A percentile compares a stretch with the other conserved stretches of the same genome.
Evolutionary conservation across 2,329 filamentous ascomycete species (phyloP).

Genomic region (Tolypocladium album): DNA sequence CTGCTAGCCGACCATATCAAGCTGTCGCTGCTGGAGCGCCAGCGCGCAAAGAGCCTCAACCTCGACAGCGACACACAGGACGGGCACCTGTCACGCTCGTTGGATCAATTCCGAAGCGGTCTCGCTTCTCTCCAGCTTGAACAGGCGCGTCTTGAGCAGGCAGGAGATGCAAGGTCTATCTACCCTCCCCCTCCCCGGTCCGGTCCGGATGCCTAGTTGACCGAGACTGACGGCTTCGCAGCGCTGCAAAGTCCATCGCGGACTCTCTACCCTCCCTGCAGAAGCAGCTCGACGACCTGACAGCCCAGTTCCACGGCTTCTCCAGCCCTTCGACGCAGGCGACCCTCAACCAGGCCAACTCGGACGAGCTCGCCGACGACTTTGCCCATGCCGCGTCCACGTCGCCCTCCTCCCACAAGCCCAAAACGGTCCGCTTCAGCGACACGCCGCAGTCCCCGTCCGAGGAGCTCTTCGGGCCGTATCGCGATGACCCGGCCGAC

Average conservation of each 20-base stretch:
- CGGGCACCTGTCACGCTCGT: slow-evolving; percentile 75
- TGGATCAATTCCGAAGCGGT: slow-evolving; percentile 77
- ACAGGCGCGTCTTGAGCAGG: slow-evolving; percentile 50
- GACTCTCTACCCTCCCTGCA: slow-evolving; percentile 60
- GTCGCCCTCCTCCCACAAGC: slow-evolving; percentile 17
- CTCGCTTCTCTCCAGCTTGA: slow-evolving; percentile 59
- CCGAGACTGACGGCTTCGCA: slow-evolving; percentile 9
- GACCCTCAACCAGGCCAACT: slow-evolving; percentile 51
- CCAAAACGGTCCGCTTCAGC: slow-evolving; percentile 81
- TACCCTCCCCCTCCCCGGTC: neutral
- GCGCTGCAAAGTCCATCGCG: slow-evolving; percentile 37
- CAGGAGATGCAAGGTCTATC: slow-evolving; percentile 49
- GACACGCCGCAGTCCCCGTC: slow-evolving; percentile 41
- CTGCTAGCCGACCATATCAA: slow-evolving; percentile 96
- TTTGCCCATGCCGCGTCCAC: slow-evolving; percentile 51
- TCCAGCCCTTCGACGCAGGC: slow-evolving; percentile 35
- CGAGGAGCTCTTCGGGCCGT: slow-evolving; percentile 42
- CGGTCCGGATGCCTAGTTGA: neutral
- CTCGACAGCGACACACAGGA: slow-evolving; percentile 74
- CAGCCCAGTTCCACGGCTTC: slow-evolving; percentile 68
- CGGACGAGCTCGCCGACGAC: slow-evolving; percentile 49
- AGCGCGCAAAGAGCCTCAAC: slow-evolving; percentile 72
- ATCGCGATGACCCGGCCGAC: slow-evolving; percentile 55
- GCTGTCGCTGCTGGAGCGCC: slow-evolving; percentile 82
- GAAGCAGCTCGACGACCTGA: slow-evolving; percentile 66